phyloP scores from a whole-genome alignment of 148 eudicot genomes.

The Heliosperma pusillum region DNA sequence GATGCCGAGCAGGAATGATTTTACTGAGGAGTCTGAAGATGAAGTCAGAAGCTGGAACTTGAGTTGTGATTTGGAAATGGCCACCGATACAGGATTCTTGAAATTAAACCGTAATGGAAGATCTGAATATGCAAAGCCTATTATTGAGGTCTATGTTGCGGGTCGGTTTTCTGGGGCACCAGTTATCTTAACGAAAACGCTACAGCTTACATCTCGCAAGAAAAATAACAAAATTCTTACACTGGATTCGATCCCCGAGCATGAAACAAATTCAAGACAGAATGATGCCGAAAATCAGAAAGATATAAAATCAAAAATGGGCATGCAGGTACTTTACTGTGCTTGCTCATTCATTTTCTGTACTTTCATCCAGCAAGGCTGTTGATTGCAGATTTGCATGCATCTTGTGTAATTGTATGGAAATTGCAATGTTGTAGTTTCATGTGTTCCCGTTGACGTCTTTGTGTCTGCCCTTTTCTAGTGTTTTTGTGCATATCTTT shows the following conservation, averaged over 20 bases:
- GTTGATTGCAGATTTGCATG: neutral
- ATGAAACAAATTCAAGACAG: slow-evolving; percentile 38
- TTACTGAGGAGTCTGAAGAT: slow-evolving; percentile 34
- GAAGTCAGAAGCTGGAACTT: slow-evolving; percentile 41
- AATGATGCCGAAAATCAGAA: slow-evolving; percentile 12
- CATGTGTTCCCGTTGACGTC: neutral
- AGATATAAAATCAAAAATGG: slow-evolving; percentile 26
- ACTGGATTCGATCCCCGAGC: slow-evolving; percentile 52
- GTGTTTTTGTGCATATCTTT: neutral
- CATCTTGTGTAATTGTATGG: neutral
- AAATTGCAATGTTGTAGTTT: neutral
- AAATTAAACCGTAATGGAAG: slow-evolving; percentile 48
- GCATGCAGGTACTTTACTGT: slow-evolving; percentile 45
- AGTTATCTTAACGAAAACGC: slow-evolving; percentile 50
- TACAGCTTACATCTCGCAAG: slow-evolving; percentile 51
- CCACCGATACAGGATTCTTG: slow-evolving; percentile 39
- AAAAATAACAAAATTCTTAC: slow-evolving; percentile 42
- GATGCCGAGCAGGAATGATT: slow-evolving; percentile 38
- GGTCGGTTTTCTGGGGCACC: slow-evolving; percentile 61
- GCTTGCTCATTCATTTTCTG: neutral
- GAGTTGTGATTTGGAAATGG: slow-evolving; percentile 49
- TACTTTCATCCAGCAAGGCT: neutral
- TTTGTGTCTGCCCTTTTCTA: neutral
- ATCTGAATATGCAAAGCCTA: slow-evolving; percentile 36
- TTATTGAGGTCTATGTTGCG: slow-evolving; percentile 61